Conservation (phyloP, 257 asterid species). For the Rhazya stricta region DNA sequence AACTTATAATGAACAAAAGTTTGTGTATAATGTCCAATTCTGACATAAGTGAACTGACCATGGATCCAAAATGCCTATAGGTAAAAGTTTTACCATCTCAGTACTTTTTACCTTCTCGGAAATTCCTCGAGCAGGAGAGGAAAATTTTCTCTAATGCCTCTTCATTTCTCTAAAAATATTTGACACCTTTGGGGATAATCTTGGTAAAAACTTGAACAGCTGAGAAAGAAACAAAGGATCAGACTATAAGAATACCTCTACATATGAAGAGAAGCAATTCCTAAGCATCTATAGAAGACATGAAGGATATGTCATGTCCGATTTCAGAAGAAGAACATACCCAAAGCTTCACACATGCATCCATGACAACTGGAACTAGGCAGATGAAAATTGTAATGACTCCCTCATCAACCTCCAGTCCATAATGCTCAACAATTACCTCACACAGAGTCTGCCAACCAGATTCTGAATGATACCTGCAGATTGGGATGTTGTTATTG, state of each 20-base stretch:
- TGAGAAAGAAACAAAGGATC: constrained; percentile 30
- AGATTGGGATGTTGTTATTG: constrained; percentile 5
- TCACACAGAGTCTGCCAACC: constrained; percentile 90
- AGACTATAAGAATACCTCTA: background rate
- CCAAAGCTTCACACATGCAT: constrained; percentile 94
- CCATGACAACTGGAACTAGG: constrained; percentile 69
- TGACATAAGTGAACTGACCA: background rate
- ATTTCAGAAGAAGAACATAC: constrained; percentile 41
- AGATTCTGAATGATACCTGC: constrained; percentile 92
- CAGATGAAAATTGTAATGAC: constrained; percentile 67
- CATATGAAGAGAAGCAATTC: background rate
- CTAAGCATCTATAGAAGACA: background rate
- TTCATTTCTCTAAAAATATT: constrained; percentile 75
- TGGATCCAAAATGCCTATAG: background rate
- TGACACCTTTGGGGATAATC: constrained; percentile 68
- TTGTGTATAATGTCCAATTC: background rate
- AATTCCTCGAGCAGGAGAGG: background rate
- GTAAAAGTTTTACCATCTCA: background rate
- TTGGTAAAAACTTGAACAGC: constrained; percentile 78
- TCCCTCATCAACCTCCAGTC: constrained; percentile 68
- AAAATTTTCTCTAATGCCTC: constrained; percentile 54
- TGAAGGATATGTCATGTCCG: background rate
- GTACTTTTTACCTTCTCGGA: constrained; percentile 9
- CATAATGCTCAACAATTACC: constrained; percentile 73
- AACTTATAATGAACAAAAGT: background rate